Percentiles rank a stretch among this genome's conserved stretches.
Evolutionary conservation across 371 early-diverging fungal genomes (phyloP).

Genomic region (Catenaria anguillulae): DNA sequence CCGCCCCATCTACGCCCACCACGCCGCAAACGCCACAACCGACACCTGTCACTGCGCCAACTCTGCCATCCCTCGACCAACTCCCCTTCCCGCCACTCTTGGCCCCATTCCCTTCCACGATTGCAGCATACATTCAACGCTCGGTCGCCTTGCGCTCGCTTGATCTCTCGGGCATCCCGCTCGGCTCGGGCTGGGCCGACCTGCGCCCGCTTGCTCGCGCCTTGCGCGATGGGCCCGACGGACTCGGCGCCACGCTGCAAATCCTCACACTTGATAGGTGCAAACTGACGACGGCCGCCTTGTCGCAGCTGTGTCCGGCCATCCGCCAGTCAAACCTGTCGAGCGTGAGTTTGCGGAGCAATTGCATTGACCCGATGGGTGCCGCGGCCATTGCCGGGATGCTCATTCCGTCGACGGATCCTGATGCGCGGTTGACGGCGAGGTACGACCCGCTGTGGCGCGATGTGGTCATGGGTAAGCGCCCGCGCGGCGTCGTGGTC

Average conservation of each 20-base stretch:
- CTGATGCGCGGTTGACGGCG: not conserved
- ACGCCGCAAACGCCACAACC: not conserved
- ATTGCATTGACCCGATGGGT: not conserved
- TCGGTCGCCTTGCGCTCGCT: not conserved
- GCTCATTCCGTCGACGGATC: not conserved
- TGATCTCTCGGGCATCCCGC: not conserved
- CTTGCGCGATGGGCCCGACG: not conserved
- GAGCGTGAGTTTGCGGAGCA: not conserved
- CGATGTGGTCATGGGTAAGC: constrained; percentile 3
- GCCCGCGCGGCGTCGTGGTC: not conserved
- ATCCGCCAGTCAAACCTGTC: not conserved
- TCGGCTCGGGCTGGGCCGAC: not conserved
- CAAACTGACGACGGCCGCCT: not conserved
- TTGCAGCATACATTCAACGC: not conserved
- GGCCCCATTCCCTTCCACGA: not conserved
- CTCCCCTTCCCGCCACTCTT: not conserved
- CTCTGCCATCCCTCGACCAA: not conserved
- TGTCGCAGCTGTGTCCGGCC: not conserved
- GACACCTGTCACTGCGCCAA: not conserved
- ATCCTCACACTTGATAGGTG: not conserved
- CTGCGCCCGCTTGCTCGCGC: not conserved
- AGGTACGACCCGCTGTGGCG: constrained; percentile 2
- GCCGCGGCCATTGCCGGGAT: not conserved
- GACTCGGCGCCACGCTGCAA: not conserved
- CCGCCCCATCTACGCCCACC: not conserved